Evolutionary conservation across 257 asterid genomes (phyloP), one percentile per base, ranked within the genome.

Genomic region (Solanum virginianum): DNA sequence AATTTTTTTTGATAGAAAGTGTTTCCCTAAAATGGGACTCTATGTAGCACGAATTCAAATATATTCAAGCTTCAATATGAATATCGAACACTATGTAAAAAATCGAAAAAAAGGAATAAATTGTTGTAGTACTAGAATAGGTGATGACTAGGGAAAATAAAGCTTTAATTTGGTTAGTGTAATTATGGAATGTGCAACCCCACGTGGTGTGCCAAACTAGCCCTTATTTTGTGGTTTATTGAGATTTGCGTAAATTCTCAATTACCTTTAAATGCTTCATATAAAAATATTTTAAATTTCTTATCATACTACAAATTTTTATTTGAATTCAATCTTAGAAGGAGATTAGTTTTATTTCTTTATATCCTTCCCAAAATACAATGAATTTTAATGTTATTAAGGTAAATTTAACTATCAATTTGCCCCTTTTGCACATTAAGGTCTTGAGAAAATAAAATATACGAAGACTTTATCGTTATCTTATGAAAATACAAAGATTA

Each of bases 81-180:
- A 5, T 36, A 36, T 0, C 1, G 0, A 36, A 36, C 0, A 36
- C 6, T 5, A 0, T 0, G 7, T 0, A 1, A 5, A 36, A 36
- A 36, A 4, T 0, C 6, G 4, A 36, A 36, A 36, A 4, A 36
- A 36, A 8, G 49, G 24, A 32, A 69, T 8, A 17, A 20, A 4
- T 57, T 17, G 6, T 69, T 36, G 6, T 36, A 45, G 10, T 63
- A 79, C 29, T 51, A 79, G 62, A 53, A 79, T 26, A 32, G 2
- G 65, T 79, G n/a, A 65, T 53, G 22, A 53, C 10, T 53, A 1
- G 1, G 65, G 65, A 79, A 79, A 53, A 53, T 18, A 26, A 53
- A 79, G 82, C 82, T 79, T 79, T 79, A 53, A 17, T 79, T 79
- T 79, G 65, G 65, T 79, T 79, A 51, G 65, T 26, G 82, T 26